Base-by-base conservation (phyloP, 2,329 filamentous ascomycete genomes). In the Lecanicillium sp. region DNA sequence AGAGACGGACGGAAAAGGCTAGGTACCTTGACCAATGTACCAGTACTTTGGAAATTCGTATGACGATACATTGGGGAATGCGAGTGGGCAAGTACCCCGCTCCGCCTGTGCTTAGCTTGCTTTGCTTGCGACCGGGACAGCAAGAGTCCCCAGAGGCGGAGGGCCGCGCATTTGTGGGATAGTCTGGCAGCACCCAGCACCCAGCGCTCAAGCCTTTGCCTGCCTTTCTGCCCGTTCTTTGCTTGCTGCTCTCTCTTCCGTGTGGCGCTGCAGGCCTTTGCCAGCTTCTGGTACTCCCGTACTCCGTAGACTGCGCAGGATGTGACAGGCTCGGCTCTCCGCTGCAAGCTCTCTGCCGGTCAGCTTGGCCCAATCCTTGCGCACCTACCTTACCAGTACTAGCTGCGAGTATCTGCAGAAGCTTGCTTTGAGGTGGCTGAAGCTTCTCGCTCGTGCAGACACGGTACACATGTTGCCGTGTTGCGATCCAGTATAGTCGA, bases 51-150 rank as follows among this genome's bases (percentile, higher is more conserved):
- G 57, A 64, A 60, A 56, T 45, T 60, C 55, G 60, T 61, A 62
- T 64, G 60, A 63, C 56, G 57, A 58, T 67, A 66, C 64, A 58
- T 58, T 43, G 54, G 54, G 59, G 64, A 59, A 66, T 66, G 61
- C 58, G 51, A 53, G 56, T 50, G 55, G 52, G 44, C 49, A 67
- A 60, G 63, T 66, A 64, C 59, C 58, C 58, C 61, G 57, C 56
- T 56, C 47, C 26, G 26, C 40, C 36, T 41, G 24, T 32, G 30
- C 42, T 44, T 45, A 45, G 50, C 43, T 41, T 48, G 44, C 37
- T 47, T 42, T 49, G 51, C 44, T 30, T 38, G 32, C 30, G 15
- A 38, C 46, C 15, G 9, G 30, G 15, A 23, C 41, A 45, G 8
- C 9, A 6, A 17, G 32, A 17, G 21, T 20, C 15, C 29, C 9